phyloP scores from a whole-genome alignment of 805 yeast genomes.

The Cyberlindnera suaveolens region DNA sequence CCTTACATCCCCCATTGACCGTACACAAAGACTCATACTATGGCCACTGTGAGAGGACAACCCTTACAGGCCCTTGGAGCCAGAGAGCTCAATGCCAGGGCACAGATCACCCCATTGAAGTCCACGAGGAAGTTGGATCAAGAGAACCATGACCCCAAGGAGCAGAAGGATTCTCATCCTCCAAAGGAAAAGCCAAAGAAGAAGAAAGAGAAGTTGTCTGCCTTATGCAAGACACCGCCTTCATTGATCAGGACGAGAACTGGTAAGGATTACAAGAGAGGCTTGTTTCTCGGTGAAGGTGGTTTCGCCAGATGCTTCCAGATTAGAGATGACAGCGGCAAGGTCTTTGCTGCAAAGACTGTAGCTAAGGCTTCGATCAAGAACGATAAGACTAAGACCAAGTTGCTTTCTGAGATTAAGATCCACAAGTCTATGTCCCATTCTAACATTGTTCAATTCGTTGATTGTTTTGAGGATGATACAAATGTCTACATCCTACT shows the following conservation, averaged over 20 bases:
- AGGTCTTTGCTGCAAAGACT: slow-evolving; percentile 91
- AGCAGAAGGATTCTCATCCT: slow-evolving; percentile 15
- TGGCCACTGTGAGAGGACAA: slow-evolving; percentile 31
- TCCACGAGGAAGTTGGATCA: slow-evolving; percentile 22
- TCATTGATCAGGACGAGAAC: slow-evolving; percentile 80
- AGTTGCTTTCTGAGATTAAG: slow-evolving; percentile 87
- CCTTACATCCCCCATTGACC: not conserved
- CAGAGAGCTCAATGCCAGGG: slow-evolving; percentile 28
- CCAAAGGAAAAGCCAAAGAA: slow-evolving; percentile 44
- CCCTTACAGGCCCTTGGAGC: slow-evolving; percentile 34
- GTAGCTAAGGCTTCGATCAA: slow-evolving; percentile 94
- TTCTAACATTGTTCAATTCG: slow-evolving; percentile 83
- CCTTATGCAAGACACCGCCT: slow-evolving; percentile 95
- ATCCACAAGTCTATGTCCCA: slow-evolving; percentile 89
- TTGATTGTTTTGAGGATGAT: slow-evolving; percentile 97
- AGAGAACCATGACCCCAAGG: slow-evolving; percentile 10
- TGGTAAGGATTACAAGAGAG: slow-evolving; percentile 88
- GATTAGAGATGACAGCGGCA: slow-evolving; percentile 85
- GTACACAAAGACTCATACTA: slow-evolving; percentile 3
- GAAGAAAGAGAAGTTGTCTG: slow-evolving; percentile 82
- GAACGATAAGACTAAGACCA: slow-evolving; percentile 78
- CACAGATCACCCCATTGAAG: slow-evolving; percentile 24
- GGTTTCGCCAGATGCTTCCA: slow-evolving; percentile 99
- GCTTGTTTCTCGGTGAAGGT: slow-evolving; percentile 91
- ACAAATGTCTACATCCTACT: slow-evolving; percentile 86